Evolutionary conservation across 306 rosid species (phyloP), one percentile per base, ranked within the genome.

Genomic region (Castanea mollissima): DNA sequence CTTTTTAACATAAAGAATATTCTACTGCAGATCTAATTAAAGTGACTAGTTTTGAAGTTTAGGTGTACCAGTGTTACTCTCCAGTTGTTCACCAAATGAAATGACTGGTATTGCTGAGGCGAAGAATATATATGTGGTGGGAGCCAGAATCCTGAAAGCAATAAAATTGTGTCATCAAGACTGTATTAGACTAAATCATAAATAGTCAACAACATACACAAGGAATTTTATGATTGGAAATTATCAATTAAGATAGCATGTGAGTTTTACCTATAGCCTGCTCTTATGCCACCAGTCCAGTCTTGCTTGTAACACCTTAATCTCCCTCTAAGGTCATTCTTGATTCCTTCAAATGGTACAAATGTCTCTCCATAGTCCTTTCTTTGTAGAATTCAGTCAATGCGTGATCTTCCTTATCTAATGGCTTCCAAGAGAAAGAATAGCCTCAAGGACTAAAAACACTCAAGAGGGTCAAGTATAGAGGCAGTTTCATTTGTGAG

Each of bases 301-400:
- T 93, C 97, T 84, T 93, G 96, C 84, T 91, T 93, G 88, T 93
- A 93, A 87, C 97, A 93, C 92, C 88, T 82, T 72, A 93, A 76
- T 81, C 97, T 88, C 70, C 94, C 96, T 81, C 82, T 85, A 15
- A 93, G 91, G 67, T 93, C 97, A 91, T 93, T 93, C 94, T 89
- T 93, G 86, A 93, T 91, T 10, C 97, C 97, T 21, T 80, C 89
- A 6, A 93, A 55, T 15, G 97, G 97, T 15, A 93, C 92, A 85
- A 93, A 93, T 64, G 97, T 86, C 77, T 93, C 97, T 79, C 95
- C 97, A 92, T 83, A 20, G 62, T 74, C 67, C 74, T 41, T 4
- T 54, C 55, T 68, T 55, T 81, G 38, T 12, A 78, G 62, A 32
- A 46, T 23, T 31, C 74, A 65, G 11, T 0, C 49, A 9, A 44